phyloP scores from a whole-genome alignment of 164 flowering plant genomes.

The Vitis rotundifolia region DNA sequence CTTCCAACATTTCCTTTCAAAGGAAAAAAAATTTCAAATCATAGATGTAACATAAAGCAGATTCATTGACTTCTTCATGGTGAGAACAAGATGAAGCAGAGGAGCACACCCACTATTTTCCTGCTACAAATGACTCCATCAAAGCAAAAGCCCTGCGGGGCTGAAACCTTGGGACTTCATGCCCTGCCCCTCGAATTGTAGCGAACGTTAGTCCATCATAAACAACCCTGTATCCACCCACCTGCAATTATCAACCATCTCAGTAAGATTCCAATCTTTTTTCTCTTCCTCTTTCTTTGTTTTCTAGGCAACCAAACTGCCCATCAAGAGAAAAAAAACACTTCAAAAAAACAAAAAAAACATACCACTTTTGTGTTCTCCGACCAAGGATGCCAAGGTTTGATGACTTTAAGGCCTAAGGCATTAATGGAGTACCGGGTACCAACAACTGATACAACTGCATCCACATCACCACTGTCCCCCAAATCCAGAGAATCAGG shows the following conservation, averaged over 20 bases:
- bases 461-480: conserved; percentile 23
- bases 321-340: no score
- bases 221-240: conserved; percentile 23
- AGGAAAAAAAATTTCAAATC: no score
- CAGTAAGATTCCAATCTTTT: not conserved
- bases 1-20: no score
- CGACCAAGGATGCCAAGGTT: conserved; percentile 20
- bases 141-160: not conserved
- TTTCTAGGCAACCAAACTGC: not conserved
- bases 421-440: conserved; percentile 23
- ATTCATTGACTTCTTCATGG: no score
- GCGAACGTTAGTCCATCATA: conserved; percentile 19
- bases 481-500: not conserved
- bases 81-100: no score
- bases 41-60: no score
- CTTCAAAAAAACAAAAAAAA: not conserved
- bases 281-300: not conserved
- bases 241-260: not conserved
- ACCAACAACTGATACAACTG: conserved; percentile 21
- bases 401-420: conserved; percentile 13
- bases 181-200: conserved; percentile 27
- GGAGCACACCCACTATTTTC: no score
- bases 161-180: conserved; percentile 25
- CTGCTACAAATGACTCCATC: no score
- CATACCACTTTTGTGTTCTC: conserved; percentile 12